Percentiles rank a stretch among this genome's conserved stretches.
Conservation (phyloP, 208 protist genomes). For the Acanthamoeba royreba region DNA sequence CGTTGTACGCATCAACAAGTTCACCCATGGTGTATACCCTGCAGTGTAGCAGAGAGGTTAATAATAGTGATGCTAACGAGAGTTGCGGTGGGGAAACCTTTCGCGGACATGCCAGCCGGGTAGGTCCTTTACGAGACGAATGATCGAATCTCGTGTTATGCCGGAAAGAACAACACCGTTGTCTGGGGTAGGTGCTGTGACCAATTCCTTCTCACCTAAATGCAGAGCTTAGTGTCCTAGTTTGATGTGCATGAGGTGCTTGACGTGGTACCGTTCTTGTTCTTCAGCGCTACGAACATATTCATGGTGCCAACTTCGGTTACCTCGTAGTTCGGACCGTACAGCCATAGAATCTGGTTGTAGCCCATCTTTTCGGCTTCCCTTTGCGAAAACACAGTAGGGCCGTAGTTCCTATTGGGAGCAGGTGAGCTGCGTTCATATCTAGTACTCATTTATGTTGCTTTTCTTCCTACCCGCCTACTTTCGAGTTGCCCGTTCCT, state of each 20-base stretch:
- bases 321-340: conserved; percentile 58
- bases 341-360: conserved; percentile 96
- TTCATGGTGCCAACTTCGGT: conserved; percentile 98
- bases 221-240: not conserved
- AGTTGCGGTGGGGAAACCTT: not conserved
- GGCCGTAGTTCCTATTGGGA: conserved; percentile 78
- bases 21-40: conserved; percentile 84
- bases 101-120: conserved; percentile 87
- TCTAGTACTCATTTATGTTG: not conserved
- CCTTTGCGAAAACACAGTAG: conserved; percentile 74
- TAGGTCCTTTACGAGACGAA: conserved; percentile 84
- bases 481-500: conserved; percentile 91
- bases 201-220: conserved; percentile 83
- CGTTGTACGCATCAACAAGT: conserved; percentile 83
- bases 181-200: conserved; percentile 87
- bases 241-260: not conserved
- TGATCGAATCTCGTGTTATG: conserved; percentile 94
- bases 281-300: conserved; percentile 92
- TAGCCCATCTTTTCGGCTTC: conserved; percentile 90
- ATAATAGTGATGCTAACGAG: not conserved
- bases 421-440: not conserved
- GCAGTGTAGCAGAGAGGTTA: not conserved
- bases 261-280: conserved; percentile 70
- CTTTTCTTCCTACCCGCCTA: conserved; percentile 78
- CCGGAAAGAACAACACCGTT: conserved; percentile 94